These are phyloP conservation scores for Kwoniella europaea DNA, from an alignment of 768 basidiomycete genomes.

Conservation along the genomic window DNA sequence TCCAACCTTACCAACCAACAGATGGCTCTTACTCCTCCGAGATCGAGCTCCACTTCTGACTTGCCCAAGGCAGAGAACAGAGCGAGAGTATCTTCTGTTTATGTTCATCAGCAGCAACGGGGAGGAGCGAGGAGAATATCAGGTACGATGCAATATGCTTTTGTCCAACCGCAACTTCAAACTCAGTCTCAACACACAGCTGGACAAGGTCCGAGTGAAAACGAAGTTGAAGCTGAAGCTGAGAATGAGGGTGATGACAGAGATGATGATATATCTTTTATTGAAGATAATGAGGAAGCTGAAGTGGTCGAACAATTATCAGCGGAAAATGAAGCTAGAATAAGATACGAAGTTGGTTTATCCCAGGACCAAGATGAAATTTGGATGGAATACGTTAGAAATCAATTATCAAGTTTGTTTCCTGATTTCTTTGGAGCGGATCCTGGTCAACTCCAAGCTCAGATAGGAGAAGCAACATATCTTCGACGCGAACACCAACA, in stretches of 20 bases:
- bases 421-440: constrained; percentile 38
- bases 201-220: too few species aligned
- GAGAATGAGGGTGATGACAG: background rate
- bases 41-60: constrained; percentile 3
- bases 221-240: too few species aligned
- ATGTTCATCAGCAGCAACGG: background rate
- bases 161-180: background rate
- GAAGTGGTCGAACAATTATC: background rate
- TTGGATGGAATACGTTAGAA: constrained; percentile 45
- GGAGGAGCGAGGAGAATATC: constrained; percentile 21
- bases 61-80: background rate
- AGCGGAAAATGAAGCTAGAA: constrained; percentile 5
- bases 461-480: background rate
- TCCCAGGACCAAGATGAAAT: constrained; percentile 31
- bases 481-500: too few species aligned
- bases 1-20: background rate
- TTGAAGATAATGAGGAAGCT: background rate
- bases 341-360: constrained; percentile 14
- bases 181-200: background rate
- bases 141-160: constrained; percentile 28
- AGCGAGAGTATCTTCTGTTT: background rate
- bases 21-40: constrained; percentile 1
- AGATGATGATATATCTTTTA: too few species aligned
- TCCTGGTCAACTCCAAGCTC: background rate
- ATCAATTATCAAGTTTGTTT: constrained; percentile 38